Conservation (phyloP, 352 stramenopile species). For the Thalassiosira tumida region DNA sequence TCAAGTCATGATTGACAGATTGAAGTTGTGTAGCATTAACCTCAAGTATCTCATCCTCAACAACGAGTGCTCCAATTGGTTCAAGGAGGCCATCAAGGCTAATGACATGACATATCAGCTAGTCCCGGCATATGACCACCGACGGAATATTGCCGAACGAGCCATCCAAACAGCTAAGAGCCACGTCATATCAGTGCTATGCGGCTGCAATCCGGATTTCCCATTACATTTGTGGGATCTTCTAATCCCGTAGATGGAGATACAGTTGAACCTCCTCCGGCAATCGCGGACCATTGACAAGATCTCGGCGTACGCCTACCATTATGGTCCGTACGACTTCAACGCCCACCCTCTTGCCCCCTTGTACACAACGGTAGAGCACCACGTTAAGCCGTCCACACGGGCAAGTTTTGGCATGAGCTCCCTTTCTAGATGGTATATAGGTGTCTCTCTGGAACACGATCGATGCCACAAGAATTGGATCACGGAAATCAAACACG, state of each 20-base stretch:
- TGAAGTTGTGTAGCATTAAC: not conserved
- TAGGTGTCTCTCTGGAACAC: conserved; percentile 55
- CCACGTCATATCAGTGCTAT: conserved; percentile 64
- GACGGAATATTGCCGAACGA: conserved; percentile 66
- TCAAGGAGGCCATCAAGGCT: conserved; percentile 59
- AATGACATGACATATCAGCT: conserved; percentile 68
- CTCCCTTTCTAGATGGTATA: too few species aligned
- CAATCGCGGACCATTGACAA: not conserved
- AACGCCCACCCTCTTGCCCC: too few species aligned
- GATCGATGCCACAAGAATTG: conserved; percentile 65
- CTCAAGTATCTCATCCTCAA: conserved; percentile 68
- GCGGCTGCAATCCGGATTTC: conserved; percentile 29
- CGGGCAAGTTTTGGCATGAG: too few species aligned
- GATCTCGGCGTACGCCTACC: not conserved
- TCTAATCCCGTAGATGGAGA: not conserved
- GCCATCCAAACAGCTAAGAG: conserved; percentile 77
- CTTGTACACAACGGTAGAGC: too few species aligned
- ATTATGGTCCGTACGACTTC: too few species aligned
- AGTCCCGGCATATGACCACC: conserved; percentile 53
- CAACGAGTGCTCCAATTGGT: conserved; percentile 66
- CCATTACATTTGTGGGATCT: conserved; percentile 29
- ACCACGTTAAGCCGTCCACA: too few species aligned
- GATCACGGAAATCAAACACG: conserved; percentile 25
- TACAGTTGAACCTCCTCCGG: not conserved
- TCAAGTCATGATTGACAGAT: not conserved